phyloP scores from a whole-genome alignment of 805 yeast species.

The Teunomyces atbi region DNA sequence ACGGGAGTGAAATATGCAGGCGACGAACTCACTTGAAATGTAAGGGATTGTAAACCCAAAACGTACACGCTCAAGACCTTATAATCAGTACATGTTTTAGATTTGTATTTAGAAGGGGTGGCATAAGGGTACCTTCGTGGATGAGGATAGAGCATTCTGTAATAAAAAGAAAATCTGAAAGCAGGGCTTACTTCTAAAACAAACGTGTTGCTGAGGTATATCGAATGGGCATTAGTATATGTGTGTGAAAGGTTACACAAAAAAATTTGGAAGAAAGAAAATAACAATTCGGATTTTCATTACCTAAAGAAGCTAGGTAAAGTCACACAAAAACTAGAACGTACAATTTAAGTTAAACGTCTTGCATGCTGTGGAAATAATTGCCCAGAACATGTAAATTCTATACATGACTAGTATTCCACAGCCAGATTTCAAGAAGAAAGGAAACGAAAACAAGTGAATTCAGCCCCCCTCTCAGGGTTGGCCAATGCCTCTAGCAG shows the following conservation, averaged over 20 bases:
- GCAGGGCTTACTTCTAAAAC: too few relatives aligned
- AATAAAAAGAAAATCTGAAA: too few relatives aligned
- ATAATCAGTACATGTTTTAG: background rate
- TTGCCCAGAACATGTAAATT: background rate
- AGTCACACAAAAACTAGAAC: background rate
- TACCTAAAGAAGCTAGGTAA: background rate
- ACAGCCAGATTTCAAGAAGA: background rate
- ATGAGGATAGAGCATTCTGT: background rate
- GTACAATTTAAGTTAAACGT: background rate
- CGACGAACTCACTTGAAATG: background rate
- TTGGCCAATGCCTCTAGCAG: too few relatives aligned
- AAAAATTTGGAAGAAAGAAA: background rate
- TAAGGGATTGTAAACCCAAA: background rate
- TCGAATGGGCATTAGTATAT: too few relatives aligned
- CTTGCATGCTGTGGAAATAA: background rate
- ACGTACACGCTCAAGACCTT: background rate
- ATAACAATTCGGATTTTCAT: background rate
- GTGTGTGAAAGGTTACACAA: background rate
- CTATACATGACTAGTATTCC: background rate
- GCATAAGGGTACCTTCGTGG: background rate
- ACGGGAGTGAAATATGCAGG: background rate
- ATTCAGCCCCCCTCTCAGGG: background rate
- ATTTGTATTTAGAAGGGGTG: background rate
- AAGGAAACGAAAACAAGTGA: background rate
- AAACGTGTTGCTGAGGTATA: too few relatives aligned